Base-by-base conservation (phyloP, 139 green algal species). In the Coelastrella sp. region DNA sequence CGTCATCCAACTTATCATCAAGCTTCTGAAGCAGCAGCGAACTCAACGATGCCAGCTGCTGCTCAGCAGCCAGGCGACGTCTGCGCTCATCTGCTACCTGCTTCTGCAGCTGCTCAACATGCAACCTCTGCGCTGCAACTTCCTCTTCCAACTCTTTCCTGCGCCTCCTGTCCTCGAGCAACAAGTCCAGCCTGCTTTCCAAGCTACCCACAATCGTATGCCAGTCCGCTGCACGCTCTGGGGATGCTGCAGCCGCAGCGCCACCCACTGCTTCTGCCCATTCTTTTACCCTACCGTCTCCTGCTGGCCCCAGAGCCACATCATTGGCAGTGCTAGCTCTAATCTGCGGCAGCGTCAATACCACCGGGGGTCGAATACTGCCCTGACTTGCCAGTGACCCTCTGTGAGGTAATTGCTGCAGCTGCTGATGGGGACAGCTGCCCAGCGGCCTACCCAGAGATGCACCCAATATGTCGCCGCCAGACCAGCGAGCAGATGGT, bases 91-190 rank as follows among this genome's bases (percentile, higher is more conserved):
- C 83, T 32, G 19, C 83, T 5, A 89, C 4, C 13, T 79, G 61
- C 19, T 65, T 68, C 23, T 64, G 17, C 65, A 89, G 68, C 83
- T 47, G 83, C 14, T 7, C 11, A 66, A 89, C 22, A 17, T 22
- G 5, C 10, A 47, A 65, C 3, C 56, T 32, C 68, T 65, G 47
- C 65, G 54, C 23, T 22, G 54, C 83, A 32, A 65, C 13, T 73
- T 89, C 14, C 83, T 89, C 65, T 19, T 89, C 83, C 5, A 89
- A 54, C 83, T 89, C 23, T 66, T 59, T 80, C 68, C 47, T 80
- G 47, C 83, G 66, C 66, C 68, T 17, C 83, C 83, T 16, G 19
- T 89, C 83, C 13, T 89, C 68, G 14, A 89, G 83, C 66, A 89
- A 19, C 14, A 75, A 66, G 56, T 89, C 68, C 47, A 89, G 68